Evolutionary conservation across 2,329 filamentous ascomycete genomes (phyloP).

Genomic region (Ploettnerulaceae sp.): DNA sequence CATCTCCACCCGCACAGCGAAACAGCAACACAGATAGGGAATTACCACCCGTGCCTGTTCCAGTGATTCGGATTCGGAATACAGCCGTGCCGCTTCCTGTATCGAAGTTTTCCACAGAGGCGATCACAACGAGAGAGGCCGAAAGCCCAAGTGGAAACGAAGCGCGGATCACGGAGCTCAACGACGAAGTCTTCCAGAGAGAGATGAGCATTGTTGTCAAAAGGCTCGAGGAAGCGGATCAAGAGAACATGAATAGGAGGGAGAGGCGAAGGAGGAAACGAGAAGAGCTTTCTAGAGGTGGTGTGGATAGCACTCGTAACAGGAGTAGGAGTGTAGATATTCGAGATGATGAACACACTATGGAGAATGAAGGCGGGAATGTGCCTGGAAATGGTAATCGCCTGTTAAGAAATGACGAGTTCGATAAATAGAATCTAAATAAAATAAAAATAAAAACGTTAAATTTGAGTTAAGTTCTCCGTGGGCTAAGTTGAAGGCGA

Average conservation of each 20-base stretch:
- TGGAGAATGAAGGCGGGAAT: too few relatives aligned
- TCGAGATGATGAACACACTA: too few relatives aligned
- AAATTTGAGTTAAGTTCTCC: too few relatives aligned
- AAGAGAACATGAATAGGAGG: not conserved
- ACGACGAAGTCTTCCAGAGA: not conserved
- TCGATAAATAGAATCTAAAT: too few relatives aligned
- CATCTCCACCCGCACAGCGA: not conserved
- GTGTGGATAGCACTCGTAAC: too few relatives aligned
- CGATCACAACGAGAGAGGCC: not conserved
- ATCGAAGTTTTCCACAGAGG: not conserved
- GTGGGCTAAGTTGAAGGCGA: too few relatives aligned
- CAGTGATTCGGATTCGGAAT: not conserved
- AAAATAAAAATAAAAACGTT: too few relatives aligned
- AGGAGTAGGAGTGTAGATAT: too few relatives aligned
- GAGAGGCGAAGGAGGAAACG: constrained; percentile 3
- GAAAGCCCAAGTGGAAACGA: not conserved
- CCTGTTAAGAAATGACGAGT: too few relatives aligned
- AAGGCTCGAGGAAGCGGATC: not conserved
- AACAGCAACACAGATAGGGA: not conserved
- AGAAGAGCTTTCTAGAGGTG: constrained; percentile 1
- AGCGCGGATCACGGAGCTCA: not conserved
- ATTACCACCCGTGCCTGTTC: not conserved
- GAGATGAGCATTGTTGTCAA: not conserved
- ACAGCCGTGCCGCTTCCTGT: not conserved
- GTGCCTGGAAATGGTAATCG: too few relatives aligned